Conservation (phyloP, 345 rosid species). For the Tarenaya hassleriana region DNA sequence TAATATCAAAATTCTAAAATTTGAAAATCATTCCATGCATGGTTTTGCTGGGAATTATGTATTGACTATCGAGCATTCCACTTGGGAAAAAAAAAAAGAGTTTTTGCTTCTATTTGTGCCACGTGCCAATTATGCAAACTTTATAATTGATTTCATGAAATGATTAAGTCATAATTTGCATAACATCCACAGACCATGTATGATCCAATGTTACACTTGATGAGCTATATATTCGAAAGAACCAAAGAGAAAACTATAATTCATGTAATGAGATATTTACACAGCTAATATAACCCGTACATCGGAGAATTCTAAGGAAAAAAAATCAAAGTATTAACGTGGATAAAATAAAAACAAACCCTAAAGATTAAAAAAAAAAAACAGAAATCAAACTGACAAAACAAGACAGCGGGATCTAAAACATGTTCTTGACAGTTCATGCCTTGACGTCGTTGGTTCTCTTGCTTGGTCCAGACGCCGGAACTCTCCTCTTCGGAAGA, state of each 20-base stretch:
- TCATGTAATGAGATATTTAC: conserved; percentile 10
- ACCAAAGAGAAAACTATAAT: not conserved
- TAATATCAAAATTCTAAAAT: too few species aligned
- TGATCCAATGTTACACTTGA: too few species aligned
- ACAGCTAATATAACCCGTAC: not conserved
- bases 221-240: conserved; percentile 1
- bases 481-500: conserved; percentile 50
- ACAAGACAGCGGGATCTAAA: not conserved
- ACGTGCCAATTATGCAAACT: not conserved
- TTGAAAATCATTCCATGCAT: too few species aligned
- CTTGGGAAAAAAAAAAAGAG: too few species aligned
- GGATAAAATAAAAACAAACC: not conserved
- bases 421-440: conserved; percentile 16
- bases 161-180: not conserved
- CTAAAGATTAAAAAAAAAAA: too few species aligned
- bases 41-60: too few species aligned
- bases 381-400: not conserved
- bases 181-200: too few species aligned
- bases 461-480: conserved; percentile 53
- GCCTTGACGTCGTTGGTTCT: conserved; percentile 35
- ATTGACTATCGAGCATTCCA: too few species aligned
- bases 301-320: not conserved
- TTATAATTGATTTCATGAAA: not conserved
- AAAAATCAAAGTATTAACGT: conserved; percentile 8
- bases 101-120: too few species aligned